Evolutionary conservation across 1,284 basidiomycete genomes (phyloP).

Genomic region (Phaffia rhodozyma): DNA sequence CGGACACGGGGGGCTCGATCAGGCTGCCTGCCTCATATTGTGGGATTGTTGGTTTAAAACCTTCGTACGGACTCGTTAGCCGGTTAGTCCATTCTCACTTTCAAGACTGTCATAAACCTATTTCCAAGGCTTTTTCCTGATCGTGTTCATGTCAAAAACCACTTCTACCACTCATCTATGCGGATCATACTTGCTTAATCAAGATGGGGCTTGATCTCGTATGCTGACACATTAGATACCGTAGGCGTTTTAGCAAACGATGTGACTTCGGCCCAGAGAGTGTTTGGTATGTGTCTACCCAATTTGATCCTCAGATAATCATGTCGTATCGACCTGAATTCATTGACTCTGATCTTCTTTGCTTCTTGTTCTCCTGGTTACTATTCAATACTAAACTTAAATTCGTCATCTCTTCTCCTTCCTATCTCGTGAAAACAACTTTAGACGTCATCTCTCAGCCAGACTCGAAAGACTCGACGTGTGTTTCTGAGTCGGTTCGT

Average conservation of each 20-base stretch:
- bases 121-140: neutral
- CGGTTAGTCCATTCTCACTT: conserved; percentile 40
- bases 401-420: too few relatives aligned
- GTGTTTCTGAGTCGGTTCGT: conserved; percentile 43
- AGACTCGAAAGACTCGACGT: conserved; percentile 70
- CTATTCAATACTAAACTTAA: too few relatives aligned
- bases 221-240: conserved; percentile 88
- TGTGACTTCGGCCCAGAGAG: conserved; percentile 41
- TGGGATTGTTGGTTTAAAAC: conserved; percentile 82
- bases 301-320: neutral
- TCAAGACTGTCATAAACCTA: too few relatives aligned
- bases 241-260: conserved; percentile 66
- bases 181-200: neutral
- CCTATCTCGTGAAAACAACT: neutral
- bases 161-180: neutral
- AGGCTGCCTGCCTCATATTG: conserved; percentile 89
- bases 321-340: neutral
- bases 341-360: neutral
- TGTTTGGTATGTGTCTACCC: conserved; percentile 48
- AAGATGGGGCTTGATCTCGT: conserved; percentile 84
- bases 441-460: conserved; percentile 52
- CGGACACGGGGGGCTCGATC: conserved; percentile 91
- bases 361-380: neutral
- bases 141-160: neutral
- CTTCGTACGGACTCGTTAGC: conserved; percentile 83